A percentile compares a stretch with the other conserved stretches of the same genome.
Evolutionary conservation across 352 stramenopile genomes (phyloP).

Genomic region (Phytophthora agathidicida): DNA sequence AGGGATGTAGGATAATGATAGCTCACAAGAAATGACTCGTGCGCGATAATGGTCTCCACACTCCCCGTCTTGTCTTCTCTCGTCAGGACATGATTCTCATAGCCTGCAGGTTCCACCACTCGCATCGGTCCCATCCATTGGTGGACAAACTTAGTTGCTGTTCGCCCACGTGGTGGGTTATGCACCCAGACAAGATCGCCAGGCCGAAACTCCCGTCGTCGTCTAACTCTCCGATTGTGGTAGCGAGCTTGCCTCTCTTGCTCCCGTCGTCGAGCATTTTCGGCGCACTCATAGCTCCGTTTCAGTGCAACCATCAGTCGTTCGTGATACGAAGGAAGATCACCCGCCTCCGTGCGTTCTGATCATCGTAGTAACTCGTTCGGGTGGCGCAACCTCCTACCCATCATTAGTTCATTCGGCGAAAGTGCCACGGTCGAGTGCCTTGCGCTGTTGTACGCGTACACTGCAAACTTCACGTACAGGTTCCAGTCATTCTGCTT

Average conservation of each 20-base stretch:
- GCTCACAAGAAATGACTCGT: not conserved
- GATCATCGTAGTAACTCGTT: not conserved
- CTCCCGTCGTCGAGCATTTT: not conserved
- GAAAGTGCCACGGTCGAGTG: not conserved
- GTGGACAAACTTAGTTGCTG: slow-evolving; percentile 8
- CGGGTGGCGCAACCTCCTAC: not conserved
- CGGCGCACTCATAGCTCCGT: not conserved
- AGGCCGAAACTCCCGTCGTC: not conserved
- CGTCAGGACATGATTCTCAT: not conserved
- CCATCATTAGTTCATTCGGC: not conserved
- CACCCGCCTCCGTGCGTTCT: not conserved
- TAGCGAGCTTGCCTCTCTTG: not conserved
- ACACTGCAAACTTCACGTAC: not conserved
- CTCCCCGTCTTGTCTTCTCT: not conserved
- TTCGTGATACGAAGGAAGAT: not conserved
- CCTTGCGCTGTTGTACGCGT: not conserved
- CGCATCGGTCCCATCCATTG: not conserved
- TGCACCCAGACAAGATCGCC: slow-evolving; percentile 4
- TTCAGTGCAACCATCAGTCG: not conserved
- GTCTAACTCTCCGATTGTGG: not conserved
- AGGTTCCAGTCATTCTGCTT: not conserved
- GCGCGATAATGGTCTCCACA: not conserved
- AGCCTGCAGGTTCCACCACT: not conserved
- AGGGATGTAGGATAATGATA: not conserved
- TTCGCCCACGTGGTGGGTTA: not conserved